Percentiles rank a stretch among this genome's conserved stretches.
phyloP scores from a whole-genome alignment of 441 rosid genomes.

The Gossypium trilobum region DNA sequence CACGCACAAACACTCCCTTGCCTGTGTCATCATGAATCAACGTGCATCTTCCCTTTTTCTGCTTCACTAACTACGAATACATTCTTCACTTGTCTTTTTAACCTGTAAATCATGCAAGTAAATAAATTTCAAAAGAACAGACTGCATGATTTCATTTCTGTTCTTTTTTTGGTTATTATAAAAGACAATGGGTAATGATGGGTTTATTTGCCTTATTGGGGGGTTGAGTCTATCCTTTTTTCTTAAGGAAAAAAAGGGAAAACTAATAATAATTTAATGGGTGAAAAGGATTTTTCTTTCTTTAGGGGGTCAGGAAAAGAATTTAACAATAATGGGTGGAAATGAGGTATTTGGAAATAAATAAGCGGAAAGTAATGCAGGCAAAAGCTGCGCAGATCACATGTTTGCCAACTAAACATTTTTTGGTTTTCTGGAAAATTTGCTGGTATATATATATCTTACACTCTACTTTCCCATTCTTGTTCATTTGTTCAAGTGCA shows the following conservation, averaged over 20 bases:
- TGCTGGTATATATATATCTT: not conserved
- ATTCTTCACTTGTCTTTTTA: not conserved
- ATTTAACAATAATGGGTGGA: not conserved
- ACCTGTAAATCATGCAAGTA: not conserved
- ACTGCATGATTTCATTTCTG: not conserved
- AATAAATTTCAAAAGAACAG: not conserved
- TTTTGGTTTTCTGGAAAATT: not conserved
- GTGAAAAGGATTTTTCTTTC: not conserved
- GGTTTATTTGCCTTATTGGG: not conserved
- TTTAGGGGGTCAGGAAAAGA: not conserved
- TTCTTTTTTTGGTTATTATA: not conserved
- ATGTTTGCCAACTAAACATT: slow-evolving; percentile 36
- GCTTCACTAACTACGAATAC: not conserved
- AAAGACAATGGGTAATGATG: not conserved
- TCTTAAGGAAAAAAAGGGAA: not conserved
- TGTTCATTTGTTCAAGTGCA: not conserved
- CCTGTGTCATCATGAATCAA: slow-evolving; percentile 25
- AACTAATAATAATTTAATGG: not conserved
- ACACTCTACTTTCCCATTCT: not conserved
- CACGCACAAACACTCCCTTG: not conserved
- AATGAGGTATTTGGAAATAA: not conserved
- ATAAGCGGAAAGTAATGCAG: not conserved
- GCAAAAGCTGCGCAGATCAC: slow-evolving; percentile 38
- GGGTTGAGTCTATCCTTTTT: not conserved
- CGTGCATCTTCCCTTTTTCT: slow-evolving; percentile 18